These are phyloP conservation scores for Scedosporium minutisporum DNA, from an alignment of 2,329 filamentous ascomycete genomes.

Conservation along the genomic window DNA sequence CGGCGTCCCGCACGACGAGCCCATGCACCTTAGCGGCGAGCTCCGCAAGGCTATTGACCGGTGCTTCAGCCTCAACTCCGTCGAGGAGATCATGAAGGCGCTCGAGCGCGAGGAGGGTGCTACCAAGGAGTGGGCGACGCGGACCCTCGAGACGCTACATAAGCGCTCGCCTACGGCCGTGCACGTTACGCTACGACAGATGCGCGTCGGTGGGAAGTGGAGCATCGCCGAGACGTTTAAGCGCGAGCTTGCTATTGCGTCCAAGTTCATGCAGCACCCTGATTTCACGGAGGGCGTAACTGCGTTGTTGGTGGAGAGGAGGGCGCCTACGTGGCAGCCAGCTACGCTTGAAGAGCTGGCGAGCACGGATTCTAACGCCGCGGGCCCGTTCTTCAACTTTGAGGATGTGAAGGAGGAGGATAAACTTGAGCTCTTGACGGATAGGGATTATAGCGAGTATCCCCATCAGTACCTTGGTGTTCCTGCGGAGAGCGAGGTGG, in stretches of 20 bases:
- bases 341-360: slow-evolving; percentile 59
- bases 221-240: slow-evolving; percentile 76
- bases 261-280: slow-evolving; percentile 78
- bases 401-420: slow-evolving; percentile 26
- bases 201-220: slow-evolving; percentile 69
- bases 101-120: slow-evolving; percentile 40
- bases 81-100: slow-evolving; percentile 61
- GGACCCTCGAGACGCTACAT: slow-evolving; percentile 65
- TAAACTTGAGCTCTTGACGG: slow-evolving; percentile 51
- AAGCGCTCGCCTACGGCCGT: slow-evolving; percentile 78
- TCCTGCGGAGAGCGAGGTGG: slow-evolving; percentile 59
- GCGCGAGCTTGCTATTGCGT: slow-evolving; percentile 75
- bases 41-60: slow-evolving; percentile 76
- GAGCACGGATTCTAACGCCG: slow-evolving; percentile 28
- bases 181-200: slow-evolving; percentile 73
- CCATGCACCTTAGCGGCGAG: slow-evolving; percentile 56
- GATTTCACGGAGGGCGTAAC: slow-evolving; percentile 93
- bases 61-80: slow-evolving; percentile 59
- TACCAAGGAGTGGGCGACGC: slow-evolving; percentile 64
- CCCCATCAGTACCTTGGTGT: slow-evolving; percentile 62
- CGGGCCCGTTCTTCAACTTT: slow-evolving; percentile 59
- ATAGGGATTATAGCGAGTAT: slow-evolving; percentile 59
- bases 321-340: slow-evolving; percentile 66
- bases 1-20: slow-evolving; percentile 68
- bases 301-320: slow-evolving; percentile 64